Base-by-base conservation (phyloP, 2,329 filamentous ascomycete species). In the Exophiala lecanii-corni region DNA sequence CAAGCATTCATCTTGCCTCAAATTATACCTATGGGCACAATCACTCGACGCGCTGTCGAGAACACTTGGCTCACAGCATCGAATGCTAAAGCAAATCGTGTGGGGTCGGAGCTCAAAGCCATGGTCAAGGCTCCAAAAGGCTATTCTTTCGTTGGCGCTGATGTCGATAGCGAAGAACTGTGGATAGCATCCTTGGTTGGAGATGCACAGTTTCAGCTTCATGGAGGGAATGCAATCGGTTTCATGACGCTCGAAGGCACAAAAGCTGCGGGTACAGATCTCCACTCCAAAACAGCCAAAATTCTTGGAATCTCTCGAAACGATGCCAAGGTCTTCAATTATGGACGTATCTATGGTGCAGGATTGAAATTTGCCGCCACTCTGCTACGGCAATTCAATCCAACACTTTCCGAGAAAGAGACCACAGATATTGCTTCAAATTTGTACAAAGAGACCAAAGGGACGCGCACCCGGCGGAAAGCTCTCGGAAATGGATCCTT, bases 201-300 rank as follows among this genome's bases (percentile, higher is more conserved):
- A 17, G 92, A 98, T 62, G 87, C 92, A 3, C 89, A 89, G 17
- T 98, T 98, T 69, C 84, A 88, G 59, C 73, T 98, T 1, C 92
- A 98, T 55, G 94, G 92, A 31, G 94, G 92, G 40, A 97, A 96
- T 60, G 92, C 94, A 1, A 86, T 98, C 45, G 92, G 94, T 0
- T 98, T 98, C 71, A 98, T 98, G 94, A 98, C 92, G 0, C 73
- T 98, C 1, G 94, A 98, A 68, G 91, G 92, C 10, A 92, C 88
- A 37, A 97, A 98, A 66, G 82, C 88, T 4, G 88, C 86, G 2
- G 91, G 91, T 3, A 98, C 91, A 0, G 91, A 98, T 63, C 69
- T 97, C 43, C 91, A 98, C 65, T 96, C 89, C 5, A 86, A 91
- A 21, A 98, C 92, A 19, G 94, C 92, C 1, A 75, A 77, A 4